Conservation (phyloP, 2,329 filamentous ascomycete genomes). For the Pseudogymnoascus sp. region DNA sequence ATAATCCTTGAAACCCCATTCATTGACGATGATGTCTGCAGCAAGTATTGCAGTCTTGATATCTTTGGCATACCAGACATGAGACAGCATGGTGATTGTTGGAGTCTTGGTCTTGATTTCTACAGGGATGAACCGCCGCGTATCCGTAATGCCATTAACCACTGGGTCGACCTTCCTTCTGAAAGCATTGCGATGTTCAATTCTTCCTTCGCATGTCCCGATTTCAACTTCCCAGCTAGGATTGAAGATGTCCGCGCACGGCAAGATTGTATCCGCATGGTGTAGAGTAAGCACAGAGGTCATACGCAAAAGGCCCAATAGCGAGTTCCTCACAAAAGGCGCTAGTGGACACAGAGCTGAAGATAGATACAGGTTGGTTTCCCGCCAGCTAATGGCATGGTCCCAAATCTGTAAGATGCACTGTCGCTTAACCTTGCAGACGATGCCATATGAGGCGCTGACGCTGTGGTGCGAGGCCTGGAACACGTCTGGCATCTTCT, state of each 20-base stretch:
- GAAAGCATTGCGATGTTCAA: slow-evolving; percentile 51
- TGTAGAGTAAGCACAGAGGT: slow-evolving; percentile 26
- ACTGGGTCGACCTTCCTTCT: slow-evolving; percentile 56
- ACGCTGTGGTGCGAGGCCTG: slow-evolving; percentile 58
- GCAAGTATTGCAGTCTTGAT: slow-evolving; percentile 58
- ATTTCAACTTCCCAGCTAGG: slow-evolving; percentile 58
- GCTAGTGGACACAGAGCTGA: slow-evolving; percentile 22
- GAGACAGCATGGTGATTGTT: slow-evolving; percentile 59
- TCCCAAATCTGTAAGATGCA: slow-evolving; percentile 58
- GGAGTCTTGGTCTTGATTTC: slow-evolving; percentile 51
- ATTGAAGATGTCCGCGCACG: slow-evolving; percentile 55
- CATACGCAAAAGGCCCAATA: slow-evolving; percentile 23
- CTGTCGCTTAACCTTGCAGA: slow-evolving; percentile 53
- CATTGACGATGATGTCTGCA: slow-evolving; percentile 58
- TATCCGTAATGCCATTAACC: slow-evolving; percentile 58
- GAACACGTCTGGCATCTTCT: slow-evolving; percentile 45
- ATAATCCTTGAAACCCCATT: slow-evolving; percentile 60
- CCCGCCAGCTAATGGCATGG: slow-evolving; percentile 55
- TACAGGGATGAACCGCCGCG: slow-evolving; percentile 52
- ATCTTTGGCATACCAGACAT: slow-evolving; percentile 51
- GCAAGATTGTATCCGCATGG: slow-evolving; percentile 54
- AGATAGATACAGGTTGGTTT: slow-evolving; percentile 30
- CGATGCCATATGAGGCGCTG: slow-evolving; percentile 52
- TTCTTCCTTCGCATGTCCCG: slow-evolving; percentile 48
- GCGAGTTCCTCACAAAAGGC: slow-evolving; percentile 25